These are phyloP conservation scores for Amanita phalloides DNA, from an alignment of 768 basidiomycete species.

Conservation along the genomic window DNA sequence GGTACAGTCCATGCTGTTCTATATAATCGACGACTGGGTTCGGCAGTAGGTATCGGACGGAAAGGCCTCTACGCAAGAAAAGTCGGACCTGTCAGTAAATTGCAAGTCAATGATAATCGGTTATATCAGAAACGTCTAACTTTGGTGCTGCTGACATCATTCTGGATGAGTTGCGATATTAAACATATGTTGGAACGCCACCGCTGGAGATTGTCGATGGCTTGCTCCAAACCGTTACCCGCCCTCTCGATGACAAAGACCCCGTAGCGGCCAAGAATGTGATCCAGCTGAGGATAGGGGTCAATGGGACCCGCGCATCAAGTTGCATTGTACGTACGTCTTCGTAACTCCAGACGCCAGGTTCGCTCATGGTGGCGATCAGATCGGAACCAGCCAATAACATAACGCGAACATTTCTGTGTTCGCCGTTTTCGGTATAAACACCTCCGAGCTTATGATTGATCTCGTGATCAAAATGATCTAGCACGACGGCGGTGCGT, in stretches of 20 bases:
- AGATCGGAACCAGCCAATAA: constrained; percentile 96
- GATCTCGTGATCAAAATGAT: constrained; percentile 94
- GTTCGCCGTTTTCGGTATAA: constrained; percentile 60
- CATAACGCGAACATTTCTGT: constrained; percentile 74
- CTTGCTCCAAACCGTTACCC: constrained; percentile 84
- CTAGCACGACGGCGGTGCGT: constrained; percentile 92
- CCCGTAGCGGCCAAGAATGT: constrained; percentile 92
- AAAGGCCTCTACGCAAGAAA: constrained; percentile 70
- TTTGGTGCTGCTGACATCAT: constrained; percentile 95
- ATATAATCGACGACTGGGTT: constrained; percentile 91
- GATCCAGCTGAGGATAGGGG: constrained; percentile 60
- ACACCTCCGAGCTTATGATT: constrained; percentile 81
- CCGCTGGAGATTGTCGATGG: constrained; percentile 60
- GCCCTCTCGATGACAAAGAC: constrained; percentile 92
- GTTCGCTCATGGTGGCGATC: constrained; percentile 96
- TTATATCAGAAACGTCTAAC: constrained; percentile 20
- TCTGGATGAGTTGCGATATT: constrained; percentile 90
- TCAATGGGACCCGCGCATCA: constrained; percentile 7
- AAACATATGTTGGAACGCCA: constrained; percentile 84
- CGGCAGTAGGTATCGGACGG: constrained; percentile 85
- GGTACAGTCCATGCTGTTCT: constrained; percentile 69
- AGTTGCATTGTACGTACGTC: constrained; percentile 54
- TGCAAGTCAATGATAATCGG: neutral
- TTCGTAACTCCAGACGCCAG: constrained; percentile 91
- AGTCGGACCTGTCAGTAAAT: constrained; percentile 37